A percentile compares a stretch with the other conserved stretches of the same genome.
These are phyloP conservation scores for Geoglossum cookeanum DNA, from an alignment of 2,329 filamentous ascomycete species.

Conservation along the genomic window DNA sequence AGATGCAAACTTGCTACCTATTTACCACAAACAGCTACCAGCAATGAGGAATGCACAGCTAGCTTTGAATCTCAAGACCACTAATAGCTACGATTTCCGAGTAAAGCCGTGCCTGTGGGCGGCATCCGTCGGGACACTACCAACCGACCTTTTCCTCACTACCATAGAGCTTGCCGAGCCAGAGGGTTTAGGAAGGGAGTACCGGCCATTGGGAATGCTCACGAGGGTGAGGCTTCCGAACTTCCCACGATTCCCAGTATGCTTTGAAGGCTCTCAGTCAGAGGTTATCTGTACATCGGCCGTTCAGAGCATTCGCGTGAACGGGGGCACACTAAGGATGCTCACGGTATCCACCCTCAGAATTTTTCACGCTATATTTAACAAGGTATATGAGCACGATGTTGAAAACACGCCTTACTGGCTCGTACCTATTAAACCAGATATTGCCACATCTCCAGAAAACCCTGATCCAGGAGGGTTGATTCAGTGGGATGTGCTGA, in stretches of 20 bases:
- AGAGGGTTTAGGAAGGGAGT: slow-evolving; percentile 34
- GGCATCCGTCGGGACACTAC: slow-evolving; percentile 22
- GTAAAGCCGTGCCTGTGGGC: slow-evolving; percentile 63
- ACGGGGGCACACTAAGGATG: slow-evolving; percentile 26
- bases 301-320: slow-evolving; percentile 24
- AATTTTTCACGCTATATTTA: slow-evolving; percentile 71
- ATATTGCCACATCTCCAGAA: not conserved
- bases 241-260: slow-evolving; percentile 51
- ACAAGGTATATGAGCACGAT: slow-evolving; percentile 57
- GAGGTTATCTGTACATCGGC: slow-evolving; percentile 33
- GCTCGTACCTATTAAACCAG: slow-evolving; percentile 39
- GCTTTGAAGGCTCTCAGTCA: slow-evolving; percentile 44
- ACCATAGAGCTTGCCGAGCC: slow-evolving; percentile 39
- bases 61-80: slow-evolving; percentile 63
- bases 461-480: slow-evolving; percentile 10
- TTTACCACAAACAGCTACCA: slow-evolving; percentile 51
- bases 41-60: slow-evolving; percentile 73
- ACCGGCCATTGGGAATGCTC: slow-evolving; percentile 49
- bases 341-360: slow-evolving; percentile 57
- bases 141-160: slow-evolving; percentile 39
- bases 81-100: slow-evolving; percentile 54
- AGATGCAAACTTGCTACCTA: slow-evolving; percentile 55
- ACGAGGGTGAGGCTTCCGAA: slow-evolving; percentile 45
- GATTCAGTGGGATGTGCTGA: slow-evolving; percentile 45
- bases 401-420: slow-evolving; percentile 59